phyloP scores from a whole-genome alignment of 768 basidiomycete species.

The Mycena epipterygia region DNA sequence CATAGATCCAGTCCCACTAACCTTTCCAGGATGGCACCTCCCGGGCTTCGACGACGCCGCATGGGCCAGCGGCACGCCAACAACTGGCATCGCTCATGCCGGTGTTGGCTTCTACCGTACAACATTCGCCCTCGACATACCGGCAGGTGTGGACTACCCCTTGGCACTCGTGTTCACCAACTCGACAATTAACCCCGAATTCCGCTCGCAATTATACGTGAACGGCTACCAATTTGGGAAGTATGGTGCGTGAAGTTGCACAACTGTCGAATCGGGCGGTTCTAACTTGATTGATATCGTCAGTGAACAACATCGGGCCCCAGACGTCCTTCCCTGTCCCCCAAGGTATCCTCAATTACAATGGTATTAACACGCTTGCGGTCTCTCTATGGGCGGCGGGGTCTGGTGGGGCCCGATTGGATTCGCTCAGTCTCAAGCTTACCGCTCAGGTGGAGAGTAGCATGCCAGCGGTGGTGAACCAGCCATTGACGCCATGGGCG shows the following conservation, averaged over 20 bases:
- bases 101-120: constrained; percentile 65
- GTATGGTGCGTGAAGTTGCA: constrained; percentile 48
- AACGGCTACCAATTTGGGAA: constrained; percentile 62
- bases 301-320: constrained; percentile 60
- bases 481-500: constrained; percentile 50
- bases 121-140: constrained; percentile 59
- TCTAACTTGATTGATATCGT: not conserved
- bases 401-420: constrained; percentile 55
- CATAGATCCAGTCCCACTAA: not conserved
- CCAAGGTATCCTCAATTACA: constrained; percentile 65
- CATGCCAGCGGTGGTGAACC: constrained; percentile 50
- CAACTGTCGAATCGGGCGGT: not conserved
- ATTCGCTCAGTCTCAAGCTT: constrained; percentile 53
- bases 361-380: constrained; percentile 61
- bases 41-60: constrained; percentile 64
- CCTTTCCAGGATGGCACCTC: constrained; percentile 64
- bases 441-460: constrained; percentile 56
- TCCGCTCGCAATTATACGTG: constrained; percentile 60
- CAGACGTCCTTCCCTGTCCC: constrained; percentile 59
- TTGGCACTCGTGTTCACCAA: constrained; percentile 60
- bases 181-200: constrained; percentile 57
- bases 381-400: constrained; percentile 63
- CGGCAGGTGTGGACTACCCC: constrained; percentile 63
- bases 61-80: constrained; percentile 61
- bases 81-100: constrained; percentile 54